Evolutionary conservation across 2,329 filamentous ascomycete species (phyloP), one percentile per base, ranked within the genome.

Genomic region (Aspergillus oerlinghausenensis): DNA sequence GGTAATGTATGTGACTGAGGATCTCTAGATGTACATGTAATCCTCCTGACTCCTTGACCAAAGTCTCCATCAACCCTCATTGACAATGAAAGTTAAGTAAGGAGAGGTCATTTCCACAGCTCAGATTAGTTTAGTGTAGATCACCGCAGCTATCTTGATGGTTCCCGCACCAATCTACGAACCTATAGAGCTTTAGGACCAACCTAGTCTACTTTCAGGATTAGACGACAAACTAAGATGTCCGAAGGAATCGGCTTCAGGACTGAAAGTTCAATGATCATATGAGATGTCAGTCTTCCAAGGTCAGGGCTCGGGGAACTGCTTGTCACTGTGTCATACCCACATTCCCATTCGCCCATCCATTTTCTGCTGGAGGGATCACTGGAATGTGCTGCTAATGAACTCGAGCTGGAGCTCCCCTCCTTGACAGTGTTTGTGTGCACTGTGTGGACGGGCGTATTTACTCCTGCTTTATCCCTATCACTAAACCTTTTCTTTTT

Each of bases 401-500:
- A 14, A 14, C 43, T 47, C 19, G 6, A 47, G 19, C 43, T 26
- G 43, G 42, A 49, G 42, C 43, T 42, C 50, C 50, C 9, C 55
- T 57, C 52, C 45, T 54, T 56, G 54, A 51, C 52, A 40, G 19
- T 53, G 45, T 50, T 40, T 50, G 32, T 49, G 32, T 48, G 50
- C 51, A 29, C 32, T 21, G 40, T 32, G 49, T 52, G 51, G 28
- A 50, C 49, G 40, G 29, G 47, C 35, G 14, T 17, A 48, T 51
- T 52, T 40, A 54, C n/a, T 54, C 51, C 51, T 48, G 26, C 38
- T 54, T 53, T 17, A 49, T 58, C 49, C 52, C 25, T 57, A 26
- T 56, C 48, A 23, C 40, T 53, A 48, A 48, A 38, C 32, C 32
- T 3, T 38, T 38, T 42, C 52, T 45, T 52, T 55, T 52, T 11